phyloP scores from a whole-genome alignment of 805 yeast genomes.

The Metschnikowia reukaufii region DNA sequence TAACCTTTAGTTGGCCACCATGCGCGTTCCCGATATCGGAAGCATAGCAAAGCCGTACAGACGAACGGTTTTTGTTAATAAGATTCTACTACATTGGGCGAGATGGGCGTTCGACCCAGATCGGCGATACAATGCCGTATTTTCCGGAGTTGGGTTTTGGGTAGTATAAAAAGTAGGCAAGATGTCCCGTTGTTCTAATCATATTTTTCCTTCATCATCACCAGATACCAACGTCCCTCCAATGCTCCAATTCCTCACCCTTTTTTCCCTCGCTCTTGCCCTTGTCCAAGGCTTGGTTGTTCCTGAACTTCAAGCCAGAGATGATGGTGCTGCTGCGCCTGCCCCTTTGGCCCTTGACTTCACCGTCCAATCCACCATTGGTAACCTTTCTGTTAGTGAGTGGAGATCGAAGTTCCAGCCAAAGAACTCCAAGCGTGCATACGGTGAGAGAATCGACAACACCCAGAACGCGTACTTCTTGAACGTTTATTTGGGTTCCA shows the following conservation, averaged over 20 bases:
- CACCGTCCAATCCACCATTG: constrained; percentile 8
- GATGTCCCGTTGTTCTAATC: not conserved
- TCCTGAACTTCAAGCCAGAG: constrained; percentile 5
- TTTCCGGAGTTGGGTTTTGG: not conserved
- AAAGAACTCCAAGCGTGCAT: constrained; percentile 1
- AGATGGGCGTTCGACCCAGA: not conserved
- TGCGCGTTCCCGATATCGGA: not conserved
- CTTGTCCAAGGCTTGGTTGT: constrained; percentile 11
- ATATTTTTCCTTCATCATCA: not conserved
- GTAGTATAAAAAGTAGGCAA: not conserved
- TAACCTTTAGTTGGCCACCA: not conserved
- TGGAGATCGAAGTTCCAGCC: constrained; percentile 5
- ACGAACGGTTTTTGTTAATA: not conserved
- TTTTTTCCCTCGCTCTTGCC: constrained; percentile 9
- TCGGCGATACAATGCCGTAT: not conserved
- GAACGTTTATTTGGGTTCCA: constrained; percentile 25
- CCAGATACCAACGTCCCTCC: not conserved
- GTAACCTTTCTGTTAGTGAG: constrained; percentile 5
- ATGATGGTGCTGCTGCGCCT: constrained; percentile 7
- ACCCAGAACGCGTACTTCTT: constrained; percentile 2
- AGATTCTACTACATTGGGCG: not conserved
- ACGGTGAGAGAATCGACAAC: constrained; percentile 5
- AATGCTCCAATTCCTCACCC: constrained; percentile 11
- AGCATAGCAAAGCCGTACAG: not conserved
- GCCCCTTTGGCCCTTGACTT: constrained; percentile 16